These are phyloP conservation scores for Xylariaceae sp. DNA, from an alignment of 2,329 filamentous ascomycete genomes.

Conservation along the genomic window DNA sequence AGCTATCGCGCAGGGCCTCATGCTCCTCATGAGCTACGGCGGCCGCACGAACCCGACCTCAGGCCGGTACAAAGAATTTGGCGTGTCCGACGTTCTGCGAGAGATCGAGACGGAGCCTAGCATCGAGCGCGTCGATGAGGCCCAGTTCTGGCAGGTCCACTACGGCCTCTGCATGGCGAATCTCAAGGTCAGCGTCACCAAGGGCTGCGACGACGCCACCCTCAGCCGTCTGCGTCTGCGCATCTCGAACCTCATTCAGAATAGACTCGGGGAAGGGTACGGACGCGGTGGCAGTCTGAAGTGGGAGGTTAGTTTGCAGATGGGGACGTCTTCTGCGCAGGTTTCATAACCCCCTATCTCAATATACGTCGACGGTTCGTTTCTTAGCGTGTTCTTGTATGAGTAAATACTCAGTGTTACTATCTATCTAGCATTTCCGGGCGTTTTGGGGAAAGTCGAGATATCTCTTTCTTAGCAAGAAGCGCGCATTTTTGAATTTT, in stretches of 20 bases:
- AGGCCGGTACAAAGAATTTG: conserved; percentile 37
- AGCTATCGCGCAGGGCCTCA: conserved; percentile 79
- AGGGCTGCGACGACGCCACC: conserved; percentile 62
- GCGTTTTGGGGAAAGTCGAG: not conserved
- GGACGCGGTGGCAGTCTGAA: conserved; percentile 70
- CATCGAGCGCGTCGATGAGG: conserved; percentile 76
- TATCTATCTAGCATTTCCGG: not conserved
- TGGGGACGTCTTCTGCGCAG: conserved; percentile 40
- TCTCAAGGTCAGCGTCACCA: conserved; percentile 67
- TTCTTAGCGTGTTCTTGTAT: not conserved
- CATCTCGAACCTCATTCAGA: conserved; percentile 73
- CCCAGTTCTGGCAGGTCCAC: conserved; percentile 97
- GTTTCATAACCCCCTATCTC: not conserved
- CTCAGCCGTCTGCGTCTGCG: conserved; percentile 69
- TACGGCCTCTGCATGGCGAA: conserved; percentile 97
- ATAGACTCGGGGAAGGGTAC: conserved; percentile 81
- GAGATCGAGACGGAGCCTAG: conserved; percentile 78
- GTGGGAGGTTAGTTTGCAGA: conserved; percentile 92
- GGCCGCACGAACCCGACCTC: conserved; percentile 31
- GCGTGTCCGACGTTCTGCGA: conserved; percentile 68
- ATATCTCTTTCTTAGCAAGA: not conserved
- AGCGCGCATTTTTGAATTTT: not conserved
- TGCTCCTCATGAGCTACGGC: conserved; percentile 89
- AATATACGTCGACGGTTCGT: not conserved
- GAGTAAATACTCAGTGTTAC: too few relatives aligned